These are phyloP conservation scores for Penicillium crustosum DNA, from an alignment of 2,329 filamentous ascomycete genomes.

Conservation along the genomic window DNA sequence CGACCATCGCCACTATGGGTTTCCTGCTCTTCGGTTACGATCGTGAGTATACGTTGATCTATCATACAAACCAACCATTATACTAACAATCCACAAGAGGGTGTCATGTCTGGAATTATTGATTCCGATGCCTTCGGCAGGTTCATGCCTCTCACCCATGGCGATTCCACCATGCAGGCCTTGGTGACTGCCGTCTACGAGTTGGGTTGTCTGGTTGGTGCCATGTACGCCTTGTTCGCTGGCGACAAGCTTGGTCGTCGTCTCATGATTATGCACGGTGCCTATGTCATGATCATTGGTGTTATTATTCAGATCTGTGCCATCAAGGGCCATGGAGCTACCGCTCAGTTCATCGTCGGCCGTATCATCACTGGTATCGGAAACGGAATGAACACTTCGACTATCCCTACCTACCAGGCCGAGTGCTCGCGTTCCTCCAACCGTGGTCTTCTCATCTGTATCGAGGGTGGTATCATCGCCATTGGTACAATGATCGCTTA, in stretches of 20 bases:
- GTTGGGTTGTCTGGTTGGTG: conserved; percentile 39
- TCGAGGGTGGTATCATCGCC: conserved; percentile 55
- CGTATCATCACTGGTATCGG: conserved; percentile 55
- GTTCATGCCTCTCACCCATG: conserved; percentile 36
- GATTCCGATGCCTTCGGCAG: conserved; percentile 33
- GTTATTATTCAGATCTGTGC: conserved; percentile 42
- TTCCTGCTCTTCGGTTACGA: conserved; percentile 63
- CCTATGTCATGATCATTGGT: conserved; percentile 51
- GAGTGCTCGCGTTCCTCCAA: conserved; percentile 57
- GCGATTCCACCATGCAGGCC: conserved; percentile 42
- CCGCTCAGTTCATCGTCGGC: conserved; percentile 55
- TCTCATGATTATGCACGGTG: conserved; percentile 57
- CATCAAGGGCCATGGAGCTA: conserved; percentile 34
- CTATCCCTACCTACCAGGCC: conserved; percentile 56
- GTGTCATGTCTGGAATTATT: conserved; percentile 44
- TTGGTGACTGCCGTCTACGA: conserved; percentile 36
- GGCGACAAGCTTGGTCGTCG: conserved; percentile 41
- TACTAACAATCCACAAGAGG: conserved; percentile 27
- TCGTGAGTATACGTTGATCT: conserved; percentile 35
- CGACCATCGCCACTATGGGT: conserved; percentile 63
- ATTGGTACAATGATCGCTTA: conserved; percentile 55
- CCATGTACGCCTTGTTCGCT: conserved; percentile 38
- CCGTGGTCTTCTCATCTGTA: conserved; percentile 61
- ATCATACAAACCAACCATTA: background rate
- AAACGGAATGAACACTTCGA: conserved; percentile 58